Evolutionary conservation across 108 stramenopile species (phyloP).

Genomic region (Fragilaria crotonensis): DNA sequence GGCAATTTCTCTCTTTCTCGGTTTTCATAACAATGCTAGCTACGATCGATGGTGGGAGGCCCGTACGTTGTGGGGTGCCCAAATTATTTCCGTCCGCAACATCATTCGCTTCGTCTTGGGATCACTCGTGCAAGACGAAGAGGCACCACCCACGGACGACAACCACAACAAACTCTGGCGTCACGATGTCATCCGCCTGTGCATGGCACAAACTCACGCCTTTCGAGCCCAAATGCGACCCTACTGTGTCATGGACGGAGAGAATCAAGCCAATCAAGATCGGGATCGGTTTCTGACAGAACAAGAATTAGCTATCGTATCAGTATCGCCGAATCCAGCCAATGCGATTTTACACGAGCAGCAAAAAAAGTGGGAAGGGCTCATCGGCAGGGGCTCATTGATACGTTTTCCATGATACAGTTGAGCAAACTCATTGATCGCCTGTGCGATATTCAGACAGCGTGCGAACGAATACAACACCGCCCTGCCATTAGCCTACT

Average conservation of each 20-base stretch:
- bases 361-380: slow-evolving; percentile 2
- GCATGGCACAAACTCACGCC: slow-evolving; percentile 13
- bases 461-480: slow-evolving; percentile 16
- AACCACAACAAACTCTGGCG: slow-evolving; percentile 3
- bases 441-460: slow-evolving; percentile 11
- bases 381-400: slow-evolving; percentile 1
- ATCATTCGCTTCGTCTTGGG: slow-evolving; percentile 4
- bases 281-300: slow-evolving; percentile 7
- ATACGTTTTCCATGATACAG: slow-evolving; percentile 13
- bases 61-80: slow-evolving; percentile 10
- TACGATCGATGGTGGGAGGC: slow-evolving; percentile 20
- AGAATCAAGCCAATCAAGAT: slow-evolving; percentile 1
- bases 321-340: slow-evolving; percentile 3
- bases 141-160: background rate
- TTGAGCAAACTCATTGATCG: slow-evolving; percentile 1
- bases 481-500: slow-evolving; percentile 12
- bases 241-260: background rate
- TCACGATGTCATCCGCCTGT: background rate
- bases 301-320: background rate
- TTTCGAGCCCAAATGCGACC: slow-evolving; percentile 10
- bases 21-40: slow-evolving; percentile 18
- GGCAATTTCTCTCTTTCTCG: slow-evolving; percentile 14
- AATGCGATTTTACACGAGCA: slow-evolving; percentile 6
- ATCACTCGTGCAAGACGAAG: too few species aligned
- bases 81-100: slow-evolving; percentile 10